Conservation (phyloP, 176 grass and related monocot species). For the Carex scoparia region DNA sequence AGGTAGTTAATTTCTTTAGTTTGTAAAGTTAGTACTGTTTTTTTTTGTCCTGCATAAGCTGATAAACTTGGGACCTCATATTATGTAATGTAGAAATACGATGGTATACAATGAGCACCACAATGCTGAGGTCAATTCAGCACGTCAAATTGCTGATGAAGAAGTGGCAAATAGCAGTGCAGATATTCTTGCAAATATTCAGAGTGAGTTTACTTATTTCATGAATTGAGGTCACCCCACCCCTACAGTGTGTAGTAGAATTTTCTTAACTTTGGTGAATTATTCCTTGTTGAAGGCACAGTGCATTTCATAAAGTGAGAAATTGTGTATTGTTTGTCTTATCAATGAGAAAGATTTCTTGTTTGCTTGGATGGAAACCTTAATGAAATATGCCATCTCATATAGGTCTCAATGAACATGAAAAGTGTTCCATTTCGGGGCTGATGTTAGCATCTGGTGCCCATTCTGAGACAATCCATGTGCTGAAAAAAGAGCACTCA, state of each 20-base stretch:
- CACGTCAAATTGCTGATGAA: conserved; percentile 42
- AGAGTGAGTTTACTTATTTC: conserved; percentile 41
- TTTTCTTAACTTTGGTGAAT: not conserved
- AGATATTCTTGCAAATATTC: conserved; percentile 52
- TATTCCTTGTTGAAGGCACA: not conserved
- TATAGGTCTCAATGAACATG: conserved; percentile 42
- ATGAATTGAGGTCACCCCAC: not conserved
- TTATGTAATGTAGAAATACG: conserved; percentile 45
- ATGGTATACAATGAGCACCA: conserved; percentile 65
- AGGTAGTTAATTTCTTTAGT: conserved; percentile 34
- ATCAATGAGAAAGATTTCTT: not conserved
- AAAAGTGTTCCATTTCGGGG: conserved; percentile 27
- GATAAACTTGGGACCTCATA: not conserved
- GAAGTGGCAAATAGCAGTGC: conserved; percentile 36
- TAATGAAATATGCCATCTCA: conserved; percentile 9
- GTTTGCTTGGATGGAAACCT: not conserved
- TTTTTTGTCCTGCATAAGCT: not conserved
- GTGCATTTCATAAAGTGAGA: not conserved
- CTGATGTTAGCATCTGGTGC: conserved; percentile 48
- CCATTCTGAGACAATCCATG: conserved; percentile 39
- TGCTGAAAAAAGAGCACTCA: conserved; percentile 50
- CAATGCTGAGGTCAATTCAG: conserved; percentile 54
- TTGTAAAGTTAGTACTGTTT: not conserved
- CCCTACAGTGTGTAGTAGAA: no score
- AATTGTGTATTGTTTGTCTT: not conserved